A percentile compares a stretch with the other conserved stretches of the same genome.
phyloP scores from a whole-genome alignment of 805 yeast genomes.

The Scheffersomyces coipomensis region DNA sequence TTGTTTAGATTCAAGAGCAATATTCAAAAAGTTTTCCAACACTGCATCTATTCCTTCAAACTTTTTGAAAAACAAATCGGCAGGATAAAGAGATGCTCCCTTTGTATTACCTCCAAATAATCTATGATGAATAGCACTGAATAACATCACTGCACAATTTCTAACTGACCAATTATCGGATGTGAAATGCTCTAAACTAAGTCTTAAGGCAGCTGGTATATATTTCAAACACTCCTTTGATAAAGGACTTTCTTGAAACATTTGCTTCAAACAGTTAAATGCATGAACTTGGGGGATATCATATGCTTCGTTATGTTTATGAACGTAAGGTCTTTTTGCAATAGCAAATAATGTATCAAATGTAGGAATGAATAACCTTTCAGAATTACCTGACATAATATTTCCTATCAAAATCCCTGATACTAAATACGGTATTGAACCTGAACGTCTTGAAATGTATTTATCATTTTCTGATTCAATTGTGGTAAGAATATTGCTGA shows the following conservation, averaged over 20 bases:
- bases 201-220: conserved; percentile 55
- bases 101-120: conserved; percentile 63
- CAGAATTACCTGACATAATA: conserved; percentile 17
- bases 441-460: conserved; percentile 83
- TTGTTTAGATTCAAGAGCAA: conserved; percentile 18
- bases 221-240: conserved; percentile 49
- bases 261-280: conserved; percentile 74
- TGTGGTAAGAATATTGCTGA: conserved; percentile 50
- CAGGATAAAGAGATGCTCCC: conserved; percentile 29
- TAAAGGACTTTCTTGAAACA: conserved; percentile 72
- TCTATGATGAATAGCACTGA: conserved; percentile 78
- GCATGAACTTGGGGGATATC: conserved; percentile 95
- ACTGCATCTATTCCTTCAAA: conserved; percentile 52
- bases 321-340: conserved; percentile 50
- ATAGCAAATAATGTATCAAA: conserved; percentile 52
- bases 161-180: conserved; percentile 80
- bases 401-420: conserved; percentile 67
- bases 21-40: conserved; percentile 35
- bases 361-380: conserved; percentile 43
- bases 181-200: conserved; percentile 63
- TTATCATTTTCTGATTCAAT: conserved; percentile 55
- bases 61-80: conserved; percentile 69
- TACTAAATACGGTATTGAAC: conserved; percentile 82
- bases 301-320: conserved; percentile 47
- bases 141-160: conserved; percentile 92